phyloP scores from a whole-genome alignment of 345 rosid genomes.

The Bruguiera parviflora region DNA sequence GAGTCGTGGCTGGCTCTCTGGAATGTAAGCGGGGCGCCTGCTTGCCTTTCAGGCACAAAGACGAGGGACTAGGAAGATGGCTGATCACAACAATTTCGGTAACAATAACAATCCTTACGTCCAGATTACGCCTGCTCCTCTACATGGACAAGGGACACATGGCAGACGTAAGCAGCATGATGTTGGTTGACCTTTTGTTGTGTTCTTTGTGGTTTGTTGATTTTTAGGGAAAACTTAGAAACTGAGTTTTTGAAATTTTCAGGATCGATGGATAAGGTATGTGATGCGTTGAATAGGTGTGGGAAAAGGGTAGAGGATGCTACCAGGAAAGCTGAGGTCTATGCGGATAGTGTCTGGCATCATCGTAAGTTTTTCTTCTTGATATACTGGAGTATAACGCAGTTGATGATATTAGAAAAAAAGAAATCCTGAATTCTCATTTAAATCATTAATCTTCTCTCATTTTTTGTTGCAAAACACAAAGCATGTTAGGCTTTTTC shows the following conservation, averaged over 20 bases:
- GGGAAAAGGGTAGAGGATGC: slow-evolving; percentile 60
- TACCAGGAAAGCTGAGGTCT: slow-evolving; percentile 49
- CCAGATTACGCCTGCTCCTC: slow-evolving; percentile 26
- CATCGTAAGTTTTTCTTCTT: slow-evolving; percentile 35
- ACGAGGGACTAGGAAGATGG: background rate
- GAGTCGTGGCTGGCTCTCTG: background rate
- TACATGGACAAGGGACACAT: slow-evolving; percentile 20
- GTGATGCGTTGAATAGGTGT: slow-evolving; percentile 48
- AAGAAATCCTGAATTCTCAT: too few species aligned
- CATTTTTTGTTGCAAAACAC: too few species aligned
- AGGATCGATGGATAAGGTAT: slow-evolving; percentile 54
- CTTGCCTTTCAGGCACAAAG: too few species aligned
- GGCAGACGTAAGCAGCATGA: slow-evolving; percentile 32
- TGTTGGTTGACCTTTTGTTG: background rate
- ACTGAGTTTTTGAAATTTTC: slow-evolving; percentile 7
- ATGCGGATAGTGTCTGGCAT: slow-evolving; percentile 59
- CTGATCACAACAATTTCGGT: slow-evolving; percentile 14
- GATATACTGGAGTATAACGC: too few species aligned
- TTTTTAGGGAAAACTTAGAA: background rate
- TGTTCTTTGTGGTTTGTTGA: background rate
- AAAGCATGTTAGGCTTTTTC: background rate
- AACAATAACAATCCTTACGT: slow-evolving; percentile 40
- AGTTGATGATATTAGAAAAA: too few species aligned
- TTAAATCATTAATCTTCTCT: too few species aligned
- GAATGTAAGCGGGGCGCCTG: background rate